A percentile compares a stretch with the other conserved stretches of the same genome.
These are phyloP conservation scores for Ceratocystis alfenasii DNA, from an alignment of 2,329 filamentous ascomycete genomes.

Conservation along the genomic window DNA sequence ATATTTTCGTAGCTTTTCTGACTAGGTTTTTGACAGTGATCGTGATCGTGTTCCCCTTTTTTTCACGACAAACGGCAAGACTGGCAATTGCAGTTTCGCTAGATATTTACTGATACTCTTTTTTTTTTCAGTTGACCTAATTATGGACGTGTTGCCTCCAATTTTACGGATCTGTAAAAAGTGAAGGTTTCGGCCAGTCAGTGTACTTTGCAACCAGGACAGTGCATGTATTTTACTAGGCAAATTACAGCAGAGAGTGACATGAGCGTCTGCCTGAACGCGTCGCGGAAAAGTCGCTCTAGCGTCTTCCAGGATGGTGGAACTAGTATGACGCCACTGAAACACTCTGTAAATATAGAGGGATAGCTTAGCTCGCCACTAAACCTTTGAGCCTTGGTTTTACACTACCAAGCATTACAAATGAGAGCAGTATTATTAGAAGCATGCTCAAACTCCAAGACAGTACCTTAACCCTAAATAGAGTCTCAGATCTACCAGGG, in stretches of 20 bases:
- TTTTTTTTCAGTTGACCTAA: not conserved
- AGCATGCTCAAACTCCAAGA: not conserved
- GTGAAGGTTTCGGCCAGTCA: not conserved
- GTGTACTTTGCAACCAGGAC: not conserved
- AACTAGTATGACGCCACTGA: not conserved
- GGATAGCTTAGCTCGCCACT: not conserved
- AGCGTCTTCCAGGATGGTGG: not conserved
- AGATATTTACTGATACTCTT: not conserved
- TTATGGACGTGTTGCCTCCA: not conserved
- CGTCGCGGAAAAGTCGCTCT: not conserved
- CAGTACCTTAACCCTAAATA: not conserved
- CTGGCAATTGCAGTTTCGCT: constrained; percentile 1
- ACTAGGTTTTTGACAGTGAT: not conserved
- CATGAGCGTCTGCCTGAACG: not conserved
- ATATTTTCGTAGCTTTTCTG: not conserved
- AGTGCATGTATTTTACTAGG: not conserved
- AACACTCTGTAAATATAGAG: not conserved
- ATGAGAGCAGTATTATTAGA: not conserved
- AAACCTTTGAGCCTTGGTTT: not conserved
- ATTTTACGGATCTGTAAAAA: not conserved
- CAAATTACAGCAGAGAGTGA: not conserved
- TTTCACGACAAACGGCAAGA: not conserved
- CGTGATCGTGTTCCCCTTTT: not conserved
- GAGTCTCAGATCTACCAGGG: not conserved
- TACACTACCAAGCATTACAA: not conserved